Evolutionary conservation across 306 rosid genomes (phyloP).

Genomic region (Oemleria cerasiformis): DNA sequence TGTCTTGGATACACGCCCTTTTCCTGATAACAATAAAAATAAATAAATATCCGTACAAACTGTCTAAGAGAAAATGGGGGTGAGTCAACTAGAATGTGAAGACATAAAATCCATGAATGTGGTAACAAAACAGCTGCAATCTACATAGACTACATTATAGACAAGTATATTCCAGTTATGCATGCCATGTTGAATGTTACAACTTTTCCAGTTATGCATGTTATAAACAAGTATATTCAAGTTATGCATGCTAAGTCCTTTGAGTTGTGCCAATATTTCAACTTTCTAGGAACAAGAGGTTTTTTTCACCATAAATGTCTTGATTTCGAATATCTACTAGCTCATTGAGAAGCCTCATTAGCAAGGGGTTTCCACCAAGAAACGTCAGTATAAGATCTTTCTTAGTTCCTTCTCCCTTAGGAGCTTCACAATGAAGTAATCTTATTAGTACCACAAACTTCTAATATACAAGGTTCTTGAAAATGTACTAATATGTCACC

Average conservation of each 20-base stretch:
- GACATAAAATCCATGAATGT: neutral
- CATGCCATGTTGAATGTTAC: neutral
- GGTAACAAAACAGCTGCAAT: neutral
- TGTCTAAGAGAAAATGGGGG: neutral
- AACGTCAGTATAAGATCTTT: too few relatives aligned
- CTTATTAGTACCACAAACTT: neutral
- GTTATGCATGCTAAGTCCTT: too few relatives aligned
- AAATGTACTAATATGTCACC: neutral
- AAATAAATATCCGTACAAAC: neutral
- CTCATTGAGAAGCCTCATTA: too few relatives aligned
- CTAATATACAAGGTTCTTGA: neutral
- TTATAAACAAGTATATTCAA: too few relatives aligned
- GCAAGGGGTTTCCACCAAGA: too few relatives aligned
- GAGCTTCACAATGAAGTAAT: too few relatives aligned
- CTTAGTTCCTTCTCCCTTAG: too few relatives aligned
- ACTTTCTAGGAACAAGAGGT: too few relatives aligned
- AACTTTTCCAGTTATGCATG: too few relatives aligned
- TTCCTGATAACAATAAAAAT: constrained; percentile 25
- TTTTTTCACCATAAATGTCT: too few relatives aligned
- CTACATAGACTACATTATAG: neutral
- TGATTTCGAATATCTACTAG: too few relatives aligned
- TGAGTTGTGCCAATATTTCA: too few relatives aligned
- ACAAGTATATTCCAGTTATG: neutral
- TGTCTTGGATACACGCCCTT: constrained; percentile 33
- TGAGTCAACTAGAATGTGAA: neutral